These are phyloP conservation scores for Puccinia horiana DNA, from an alignment of 1,284 basidiomycete species.

Conservation along the genomic window DNA sequence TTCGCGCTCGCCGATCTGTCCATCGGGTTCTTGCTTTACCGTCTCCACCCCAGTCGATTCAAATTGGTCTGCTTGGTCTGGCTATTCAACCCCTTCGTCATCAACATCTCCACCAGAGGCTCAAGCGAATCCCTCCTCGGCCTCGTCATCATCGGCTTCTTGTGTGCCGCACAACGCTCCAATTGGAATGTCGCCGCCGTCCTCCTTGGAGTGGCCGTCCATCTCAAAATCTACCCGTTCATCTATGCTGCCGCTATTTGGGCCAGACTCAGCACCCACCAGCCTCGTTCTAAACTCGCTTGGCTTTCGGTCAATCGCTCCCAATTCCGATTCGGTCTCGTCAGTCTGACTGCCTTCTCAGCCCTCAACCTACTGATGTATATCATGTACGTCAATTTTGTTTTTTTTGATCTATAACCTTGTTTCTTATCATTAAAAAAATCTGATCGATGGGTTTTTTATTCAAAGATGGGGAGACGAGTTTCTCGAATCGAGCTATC, in stretches of 20 bases:
- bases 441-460: background rate
- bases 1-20: slow-evolving; percentile 83
- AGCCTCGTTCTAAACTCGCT: slow-evolving; percentile 27
- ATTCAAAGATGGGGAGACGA: slow-evolving; percentile 77
- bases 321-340: slow-evolving; percentile 69
- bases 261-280: slow-evolving; percentile 9
- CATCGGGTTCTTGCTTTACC: slow-evolving; percentile 76
- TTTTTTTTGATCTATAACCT: background rate
- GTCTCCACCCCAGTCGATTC: slow-evolving; percentile 7
- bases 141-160: slow-evolving; percentile 73
- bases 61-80: slow-evolving; percentile 65
- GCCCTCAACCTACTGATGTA: slow-evolving; percentile 71
- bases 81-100: slow-evolving; percentile 89
- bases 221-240: slow-evolving; percentile 94
- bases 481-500: slow-evolving; percentile 86
- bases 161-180: slow-evolving; percentile 65
- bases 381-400: slow-evolving; percentile 68
- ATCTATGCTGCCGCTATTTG: slow-evolving; percentile 78
- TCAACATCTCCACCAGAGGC: slow-evolving; percentile 93
- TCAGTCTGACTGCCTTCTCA: slow-evolving; percentile 73
- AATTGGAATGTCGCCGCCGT: slow-evolving; percentile 65
- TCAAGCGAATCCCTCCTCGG: slow-evolving; percentile 88
- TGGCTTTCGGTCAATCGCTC: slow-evolving; percentile 61
- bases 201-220: slow-evolving; percentile 74
- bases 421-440: no score